Conservation (phyloP, 106 monocot species). For the Phalaenopsis equestris region DNA sequence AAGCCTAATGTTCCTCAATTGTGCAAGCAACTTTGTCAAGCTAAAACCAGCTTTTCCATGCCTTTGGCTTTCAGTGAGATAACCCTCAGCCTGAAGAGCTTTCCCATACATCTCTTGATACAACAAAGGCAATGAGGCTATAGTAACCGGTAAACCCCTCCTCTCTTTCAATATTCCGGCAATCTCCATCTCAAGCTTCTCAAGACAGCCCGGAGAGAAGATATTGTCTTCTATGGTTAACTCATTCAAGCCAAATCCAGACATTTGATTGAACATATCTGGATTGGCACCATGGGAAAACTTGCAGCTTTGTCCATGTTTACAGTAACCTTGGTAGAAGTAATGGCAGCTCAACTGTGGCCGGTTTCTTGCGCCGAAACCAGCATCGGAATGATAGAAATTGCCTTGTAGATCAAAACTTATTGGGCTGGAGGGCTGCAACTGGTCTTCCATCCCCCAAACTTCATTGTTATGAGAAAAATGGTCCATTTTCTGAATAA, state of each 20-base stretch:
- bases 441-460: not conserved
- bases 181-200: slow-evolving; percentile 71
- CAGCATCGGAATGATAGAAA: not conserved
- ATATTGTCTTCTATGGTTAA: slow-evolving; percentile 14
- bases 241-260: slow-evolving; percentile 6
- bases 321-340: slow-evolving; percentile 64
- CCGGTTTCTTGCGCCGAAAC: not conserved
- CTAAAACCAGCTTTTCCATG: slow-evolving; percentile 76
- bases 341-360: slow-evolving; percentile 39
- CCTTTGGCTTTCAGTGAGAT: slow-evolving; percentile 82
- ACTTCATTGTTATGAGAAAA: not conserved
- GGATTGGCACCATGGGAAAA: slow-evolving; percentile 37
- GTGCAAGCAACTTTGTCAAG: slow-evolving; percentile 69
- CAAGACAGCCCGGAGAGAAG: slow-evolving; percentile 30
- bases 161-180: slow-evolving; percentile 49
- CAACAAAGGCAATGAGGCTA: slow-evolving; percentile 61
- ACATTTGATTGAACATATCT: slow-evolving; percentile 10
- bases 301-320: slow-evolving; percentile 55
- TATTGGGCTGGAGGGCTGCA: not conserved
- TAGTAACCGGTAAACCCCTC: slow-evolving; percentile 52
- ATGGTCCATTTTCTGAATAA: not conserved
- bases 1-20: slow-evolving; percentile 56
- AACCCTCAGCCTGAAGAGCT: slow-evolving; percentile 73
- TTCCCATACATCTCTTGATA: slow-evolving; percentile 78
- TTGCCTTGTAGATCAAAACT: not conserved